phyloP scores from a whole-genome alignment of 2,329 filamentous ascomycete species.

The Claviceps lovelessii region DNA sequence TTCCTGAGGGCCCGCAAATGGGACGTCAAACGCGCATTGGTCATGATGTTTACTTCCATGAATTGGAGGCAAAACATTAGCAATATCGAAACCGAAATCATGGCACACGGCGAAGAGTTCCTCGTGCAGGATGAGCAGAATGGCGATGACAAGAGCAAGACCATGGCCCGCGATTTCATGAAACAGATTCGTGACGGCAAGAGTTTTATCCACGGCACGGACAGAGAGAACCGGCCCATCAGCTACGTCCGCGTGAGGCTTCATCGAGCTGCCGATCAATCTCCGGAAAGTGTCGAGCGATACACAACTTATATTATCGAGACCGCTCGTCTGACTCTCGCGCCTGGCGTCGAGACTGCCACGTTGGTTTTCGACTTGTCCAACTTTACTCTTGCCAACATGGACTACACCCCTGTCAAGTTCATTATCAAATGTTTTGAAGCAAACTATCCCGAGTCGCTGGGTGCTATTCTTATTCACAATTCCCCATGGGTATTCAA shows the following conservation, averaged over 20 bases:
- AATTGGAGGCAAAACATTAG: conserved; percentile 22
- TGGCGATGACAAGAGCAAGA: conserved; percentile 3
- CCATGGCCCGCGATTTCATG: conserved; percentile 15
- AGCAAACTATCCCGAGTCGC: conserved; percentile 61
- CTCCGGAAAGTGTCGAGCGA: conserved; percentile 20
- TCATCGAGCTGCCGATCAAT: conserved; percentile 19
- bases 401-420: conserved; percentile 63
- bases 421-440: conserved; percentile 72
- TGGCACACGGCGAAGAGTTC: conserved; percentile 20
- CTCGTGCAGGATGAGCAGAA: conserved; percentile 17
- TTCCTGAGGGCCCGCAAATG: conserved; percentile 27
- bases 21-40: conserved; percentile 23
- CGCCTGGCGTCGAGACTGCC: conserved; percentile 9
- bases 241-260: conserved; percentile 21
- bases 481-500: conserved; percentile 62
- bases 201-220: conserved; percentile 22
- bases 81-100: conserved; percentile 18
- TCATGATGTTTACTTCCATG: conserved; percentile 24
- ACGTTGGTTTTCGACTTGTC: conserved; percentile 57
- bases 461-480: conserved; percentile 58
- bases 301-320: conserved; percentile 28
- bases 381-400: conserved; percentile 55
- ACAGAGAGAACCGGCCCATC: conserved; percentile 21
- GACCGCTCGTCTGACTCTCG: conserved; percentile 10
- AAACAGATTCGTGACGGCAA: conserved; percentile 24